Conservation (phyloP, 306 rosid species). For the Betula pendula region DNA sequence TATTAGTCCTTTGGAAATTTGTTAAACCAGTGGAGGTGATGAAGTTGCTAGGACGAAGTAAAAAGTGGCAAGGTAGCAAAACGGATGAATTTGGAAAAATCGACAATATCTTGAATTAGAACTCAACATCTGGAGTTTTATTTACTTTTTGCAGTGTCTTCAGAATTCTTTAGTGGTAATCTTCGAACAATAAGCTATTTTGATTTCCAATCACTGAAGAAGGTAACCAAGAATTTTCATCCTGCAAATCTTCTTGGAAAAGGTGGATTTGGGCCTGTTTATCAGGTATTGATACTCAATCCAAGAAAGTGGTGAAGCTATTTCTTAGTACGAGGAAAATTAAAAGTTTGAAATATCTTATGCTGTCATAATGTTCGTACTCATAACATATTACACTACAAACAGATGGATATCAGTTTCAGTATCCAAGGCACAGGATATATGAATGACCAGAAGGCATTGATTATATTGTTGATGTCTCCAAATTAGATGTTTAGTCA, state of each 20-base stretch:
- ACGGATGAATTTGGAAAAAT: constrained; percentile 1
- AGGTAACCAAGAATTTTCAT: constrained; percentile 74
- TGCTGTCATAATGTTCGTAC: neutral
- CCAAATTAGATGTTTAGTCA: neutral
- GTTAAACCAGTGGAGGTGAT: constrained; percentile 36
- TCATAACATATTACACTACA: neutral
- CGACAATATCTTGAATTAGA: constrained; percentile 3
- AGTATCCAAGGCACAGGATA: neutral
- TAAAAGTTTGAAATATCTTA: neutral
- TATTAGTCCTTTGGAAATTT: constrained; percentile 50
- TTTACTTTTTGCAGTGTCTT: constrained; percentile 38
- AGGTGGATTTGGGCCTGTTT: constrained; percentile 98
- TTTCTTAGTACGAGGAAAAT: neutral
- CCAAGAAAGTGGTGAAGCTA: neutral
- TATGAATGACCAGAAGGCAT: neutral
- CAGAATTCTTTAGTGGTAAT: constrained; percentile 58
- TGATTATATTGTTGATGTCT: neutral
- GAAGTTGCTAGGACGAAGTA: constrained; percentile 26
- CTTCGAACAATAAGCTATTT: constrained; percentile 63
- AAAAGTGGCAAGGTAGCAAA: constrained; percentile 45
- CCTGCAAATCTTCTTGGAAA: constrained; percentile 70
- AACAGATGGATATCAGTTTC: neutral
- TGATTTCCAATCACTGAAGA: constrained; percentile 60
- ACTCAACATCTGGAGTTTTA: constrained; percentile 3
- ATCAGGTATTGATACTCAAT: constrained; percentile 61